Base-by-base conservation (phyloP, 2,329 filamentous ascomycete species). In the Talaromyces sp. region DNA sequence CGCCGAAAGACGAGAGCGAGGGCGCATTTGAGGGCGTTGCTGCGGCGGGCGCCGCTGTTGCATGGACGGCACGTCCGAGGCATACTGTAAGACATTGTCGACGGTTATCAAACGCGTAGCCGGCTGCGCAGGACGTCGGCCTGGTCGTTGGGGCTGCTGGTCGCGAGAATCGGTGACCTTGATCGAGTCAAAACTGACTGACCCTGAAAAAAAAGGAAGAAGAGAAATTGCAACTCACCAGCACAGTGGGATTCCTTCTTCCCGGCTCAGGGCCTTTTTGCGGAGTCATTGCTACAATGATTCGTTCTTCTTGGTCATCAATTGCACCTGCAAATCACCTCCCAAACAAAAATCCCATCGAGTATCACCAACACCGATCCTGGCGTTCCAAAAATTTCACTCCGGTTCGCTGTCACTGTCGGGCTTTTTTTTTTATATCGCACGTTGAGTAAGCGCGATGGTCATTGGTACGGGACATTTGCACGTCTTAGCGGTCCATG, bases 31-130 rank as follows among this genome's bases (percentile, higher is more conserved):
- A 73, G 70, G 61, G 17, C 56, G 61, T 27, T 58, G 61, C 35
- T 80, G 70, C 31, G 81, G 78, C 1, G 90, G 89, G 0, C 85
- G 82, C 43, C 95, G 87, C 59, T 91, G 90, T 75, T 97, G 93
- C 69, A 92, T 93, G 0, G 95, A 98, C 1, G 95, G 95, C 46
- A 99, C 95, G 71, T 97, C 93, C 55, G 91, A 95, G 62, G 92
- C 89, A 78, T 96, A 91, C 73, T 96, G 92, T 5, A 99, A 86
- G 65, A 98, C 90, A 72, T 93, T 96, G 78, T 99, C 95, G 74
- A 99, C 93, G 17, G 83, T 86, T 72, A 98, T 91, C 74, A 90
- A 90, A 68, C 86, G 89, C 80, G 86, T 93, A 66, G 82, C 65
- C 21, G 59, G 65, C 9, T 67, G 69, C 43, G 70, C 63, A 24